phyloP scores from a whole-genome alignment of 768 basidiomycete species.

The Cubamyces lactineus region DNA sequence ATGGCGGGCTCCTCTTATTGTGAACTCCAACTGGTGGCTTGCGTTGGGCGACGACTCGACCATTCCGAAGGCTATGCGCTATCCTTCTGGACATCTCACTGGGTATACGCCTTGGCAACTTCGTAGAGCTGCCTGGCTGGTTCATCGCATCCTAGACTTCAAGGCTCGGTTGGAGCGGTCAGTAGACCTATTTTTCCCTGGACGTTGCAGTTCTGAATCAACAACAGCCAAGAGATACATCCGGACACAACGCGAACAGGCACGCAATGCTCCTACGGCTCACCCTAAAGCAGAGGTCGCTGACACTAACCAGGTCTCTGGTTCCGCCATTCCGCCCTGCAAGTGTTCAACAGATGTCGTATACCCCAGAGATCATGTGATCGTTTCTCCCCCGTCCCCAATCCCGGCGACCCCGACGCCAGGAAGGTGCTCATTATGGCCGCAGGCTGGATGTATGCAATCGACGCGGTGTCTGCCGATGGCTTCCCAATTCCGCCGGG shows the following conservation, averaged over 20 bases:
- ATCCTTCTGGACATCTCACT: slow-evolving; percentile 12
- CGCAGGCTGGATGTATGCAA: slow-evolving; percentile 78
- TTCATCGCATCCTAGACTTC: slow-evolving; percentile 72
- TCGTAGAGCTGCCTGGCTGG: slow-evolving; percentile 80
- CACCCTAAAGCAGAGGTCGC: not conserved
- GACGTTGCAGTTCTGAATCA: not conserved
- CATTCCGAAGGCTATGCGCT: slow-evolving; percentile 50
- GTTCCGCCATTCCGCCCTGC: slow-evolving; percentile 59
- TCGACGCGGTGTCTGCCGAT: slow-evolving; percentile 62
- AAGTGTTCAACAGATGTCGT: slow-evolving; percentile 78
- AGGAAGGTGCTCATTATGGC: slow-evolving; percentile 69
- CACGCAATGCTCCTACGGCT: slow-evolving; percentile 28
- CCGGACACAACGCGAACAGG: slow-evolving; percentile 76
- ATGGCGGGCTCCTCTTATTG: slow-evolving; percentile 80
- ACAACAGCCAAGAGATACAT: slow-evolving; percentile 63
- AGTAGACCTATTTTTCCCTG: slow-evolving; percentile 28
- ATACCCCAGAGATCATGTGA: slow-evolving; percentile 74
- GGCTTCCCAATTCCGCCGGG: slow-evolving; percentile 36
- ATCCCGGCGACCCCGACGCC: slow-evolving; percentile 48
- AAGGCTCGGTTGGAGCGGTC: slow-evolving; percentile 68
- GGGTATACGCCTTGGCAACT: slow-evolving; percentile 81
- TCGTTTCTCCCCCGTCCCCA: slow-evolving; percentile 53
- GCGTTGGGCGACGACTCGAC: slow-evolving; percentile 74
- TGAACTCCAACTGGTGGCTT: slow-evolving; percentile 98
- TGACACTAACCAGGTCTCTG: slow-evolving; percentile 45